These are phyloP conservation scores for Coemansia sp. DNA, from an alignment of 192 early-diverging fungal species.

Conservation along the genomic window DNA sequence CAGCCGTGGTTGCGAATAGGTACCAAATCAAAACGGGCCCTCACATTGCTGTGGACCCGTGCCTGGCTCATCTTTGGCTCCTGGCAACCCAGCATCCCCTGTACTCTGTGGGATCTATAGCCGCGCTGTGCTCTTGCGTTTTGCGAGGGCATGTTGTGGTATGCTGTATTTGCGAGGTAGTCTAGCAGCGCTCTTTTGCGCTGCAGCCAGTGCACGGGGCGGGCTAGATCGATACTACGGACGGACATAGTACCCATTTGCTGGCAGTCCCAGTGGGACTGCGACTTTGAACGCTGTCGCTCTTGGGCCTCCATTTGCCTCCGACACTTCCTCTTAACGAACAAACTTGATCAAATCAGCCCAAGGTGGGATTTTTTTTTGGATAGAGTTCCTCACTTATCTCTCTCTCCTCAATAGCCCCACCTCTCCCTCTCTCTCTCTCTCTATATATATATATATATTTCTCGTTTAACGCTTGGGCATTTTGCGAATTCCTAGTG, in stretches of 20 bases:
- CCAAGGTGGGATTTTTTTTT: not conserved
- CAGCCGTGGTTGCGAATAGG: not conserved
- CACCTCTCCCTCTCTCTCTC: not conserved
- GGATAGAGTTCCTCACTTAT: not conserved
- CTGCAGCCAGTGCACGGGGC: constrained; percentile 3
- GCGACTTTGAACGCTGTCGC: constrained; percentile 25
- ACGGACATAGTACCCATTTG: constrained; percentile 52
- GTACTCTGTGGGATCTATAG: constrained; percentile 19
- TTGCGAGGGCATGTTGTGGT: constrained; percentile 13
- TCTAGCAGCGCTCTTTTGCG: not conserved
- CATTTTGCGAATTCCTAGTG: not conserved
- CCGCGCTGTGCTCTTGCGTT: constrained; percentile 18
- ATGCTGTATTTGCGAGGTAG: constrained; percentile 17
- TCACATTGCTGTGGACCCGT: not conserved
- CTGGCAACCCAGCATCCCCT: constrained; percentile 20
- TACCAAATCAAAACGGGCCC: not conserved
- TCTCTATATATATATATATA: not conserved
- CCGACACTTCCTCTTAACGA: constrained; percentile 15
- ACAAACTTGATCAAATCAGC: not conserved
- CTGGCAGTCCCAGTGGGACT: constrained; percentile 9
- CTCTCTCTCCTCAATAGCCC: not conserved
- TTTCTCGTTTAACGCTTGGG: not conserved
- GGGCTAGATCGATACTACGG: constrained; percentile 24
- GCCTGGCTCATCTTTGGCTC: constrained; percentile 4
- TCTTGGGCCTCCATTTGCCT: constrained; percentile 50